Evolutionary conservation across 495 filamentous ascomycete genomes (phyloP).

Genomic region (Tricharina praecox): DNA sequence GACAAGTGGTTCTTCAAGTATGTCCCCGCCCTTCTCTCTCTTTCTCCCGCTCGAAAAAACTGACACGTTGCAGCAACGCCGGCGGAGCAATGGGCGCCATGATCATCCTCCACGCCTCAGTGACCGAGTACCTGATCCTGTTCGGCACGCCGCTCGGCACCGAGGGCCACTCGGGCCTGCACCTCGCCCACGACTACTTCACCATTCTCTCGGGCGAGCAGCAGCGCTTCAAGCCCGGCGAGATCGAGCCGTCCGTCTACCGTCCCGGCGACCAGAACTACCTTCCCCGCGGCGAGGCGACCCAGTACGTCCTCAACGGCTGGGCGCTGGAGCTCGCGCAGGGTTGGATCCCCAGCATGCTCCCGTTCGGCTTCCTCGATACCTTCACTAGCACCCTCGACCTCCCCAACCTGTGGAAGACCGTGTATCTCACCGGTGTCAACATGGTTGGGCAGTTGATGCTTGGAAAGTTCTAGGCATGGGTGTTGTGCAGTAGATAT

Average conservation of each 20-base stretch:
- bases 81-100: constrained; percentile 78
- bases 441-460: constrained; percentile 59
- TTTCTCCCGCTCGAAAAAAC: background rate
- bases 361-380: constrained; percentile 74
- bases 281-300: constrained; percentile 53
- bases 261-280: constrained; percentile 60
- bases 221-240: constrained; percentile 51
- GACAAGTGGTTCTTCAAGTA: constrained; percentile 55
- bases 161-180: constrained; percentile 70
- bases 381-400: constrained; percentile 58
- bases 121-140: constrained; percentile 70
- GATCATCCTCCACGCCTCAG: constrained; percentile 64
- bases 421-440: constrained; percentile 46
- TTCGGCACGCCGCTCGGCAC: constrained; percentile 76
- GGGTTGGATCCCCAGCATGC: constrained; percentile 81
- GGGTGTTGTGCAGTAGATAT: too few relatives aligned
- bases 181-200: constrained; percentile 87
- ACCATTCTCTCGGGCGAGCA: constrained; percentile 66
- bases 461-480: constrained; percentile 49
- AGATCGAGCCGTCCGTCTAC: constrained; percentile 57
- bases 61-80: constrained; percentile 38
- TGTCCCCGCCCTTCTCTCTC: constrained; percentile 9
- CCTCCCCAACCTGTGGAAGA: constrained; percentile 62
- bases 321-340: constrained; percentile 80
- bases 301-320: constrained; percentile 68